Base-by-base conservation (phyloP, 257 asterid species). In the Capsicum baccatum region DNA sequence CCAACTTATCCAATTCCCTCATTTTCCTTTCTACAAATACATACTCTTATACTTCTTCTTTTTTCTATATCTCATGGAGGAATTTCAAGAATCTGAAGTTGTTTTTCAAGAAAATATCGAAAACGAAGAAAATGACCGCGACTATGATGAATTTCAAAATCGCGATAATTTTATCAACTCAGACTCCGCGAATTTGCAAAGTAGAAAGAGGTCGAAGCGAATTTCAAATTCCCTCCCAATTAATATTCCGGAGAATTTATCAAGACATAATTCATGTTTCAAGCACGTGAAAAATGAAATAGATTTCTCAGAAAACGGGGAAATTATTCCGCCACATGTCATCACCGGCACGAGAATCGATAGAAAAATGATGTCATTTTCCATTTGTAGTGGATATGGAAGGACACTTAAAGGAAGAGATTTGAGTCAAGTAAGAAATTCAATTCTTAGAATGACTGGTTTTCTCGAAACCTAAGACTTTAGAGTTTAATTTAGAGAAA, bases 381-480 rank as follows among this genome's bases (percentile, higher is more conserved):
- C 98, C 11, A 91, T 94, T 17, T 95, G 99, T 66, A 91, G 92
- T 6, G 98, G 99, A 0, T 87, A 92, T 67, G 99, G 98, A 79
- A 88, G 97, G 87, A 95, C 99, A 57, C 92, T 94, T 2, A 94
- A 95, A 71, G 99, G 99, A 9, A 89, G 98, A 85, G 97, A 95
- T 85, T 92, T 95, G 95, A 94, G 97, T 63, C 86, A 87, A 82
- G 92, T 94, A 50, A 87, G 98, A 86, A 91, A 94, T 85, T 91
- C 96, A 10, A 84, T 95, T 88, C 94, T 95, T 73, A 86, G 93
- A 87, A 91, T 94, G 94, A 95, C 99, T 56, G 99, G 98, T 54
- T 95, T 95, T 88, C 95, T 95, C 10, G 99, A 95, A 84, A 90
- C 94, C 8, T 95, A 83, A 88, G 2, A 26, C 26, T 3, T 60